Evolutionary conservation across 1,139 yeast genomes (phyloP).

Genomic region (Nakaseomyces delphensis): DNA sequence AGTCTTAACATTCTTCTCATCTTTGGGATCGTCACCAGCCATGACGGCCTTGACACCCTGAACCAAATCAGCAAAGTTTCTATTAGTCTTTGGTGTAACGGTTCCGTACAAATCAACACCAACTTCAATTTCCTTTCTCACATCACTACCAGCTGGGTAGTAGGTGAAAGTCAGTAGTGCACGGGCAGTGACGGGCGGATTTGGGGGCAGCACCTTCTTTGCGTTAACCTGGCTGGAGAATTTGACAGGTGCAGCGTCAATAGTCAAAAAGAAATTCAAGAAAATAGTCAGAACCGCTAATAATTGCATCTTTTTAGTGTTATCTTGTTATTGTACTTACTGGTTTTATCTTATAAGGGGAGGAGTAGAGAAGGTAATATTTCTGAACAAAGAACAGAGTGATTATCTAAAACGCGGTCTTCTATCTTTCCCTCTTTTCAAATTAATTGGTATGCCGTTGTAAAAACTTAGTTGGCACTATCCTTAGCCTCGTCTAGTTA

Average conservation of each 20-base stretch:
- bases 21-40: constrained; percentile 35
- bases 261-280: neutral
- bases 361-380: neutral
- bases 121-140: constrained; percentile 33
- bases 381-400: too few relatives aligned
- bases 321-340: too few relatives aligned
- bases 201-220: constrained; percentile 21
- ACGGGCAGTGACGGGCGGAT: constrained; percentile 27
- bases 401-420: too few relatives aligned
- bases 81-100: constrained; percentile 61
- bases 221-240: constrained; percentile 13
- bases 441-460: too few relatives aligned
- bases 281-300: neutral
- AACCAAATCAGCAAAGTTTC: constrained; percentile 55
- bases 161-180: constrained; percentile 22
- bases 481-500: too few relatives aligned
- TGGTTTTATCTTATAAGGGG: neutral
- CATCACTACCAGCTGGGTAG: constrained; percentile 15
- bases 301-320: neutral
- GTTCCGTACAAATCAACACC: constrained; percentile 62
- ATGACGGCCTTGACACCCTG: constrained; percentile 41
- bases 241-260: neutral
- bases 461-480: too few relatives aligned
- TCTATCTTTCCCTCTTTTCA: too few relatives aligned
- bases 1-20: constrained; percentile 37